Conservation (phyloP, 2,329 filamentous ascomycete species). For the Paraconiothyrium brasiliense region DNA sequence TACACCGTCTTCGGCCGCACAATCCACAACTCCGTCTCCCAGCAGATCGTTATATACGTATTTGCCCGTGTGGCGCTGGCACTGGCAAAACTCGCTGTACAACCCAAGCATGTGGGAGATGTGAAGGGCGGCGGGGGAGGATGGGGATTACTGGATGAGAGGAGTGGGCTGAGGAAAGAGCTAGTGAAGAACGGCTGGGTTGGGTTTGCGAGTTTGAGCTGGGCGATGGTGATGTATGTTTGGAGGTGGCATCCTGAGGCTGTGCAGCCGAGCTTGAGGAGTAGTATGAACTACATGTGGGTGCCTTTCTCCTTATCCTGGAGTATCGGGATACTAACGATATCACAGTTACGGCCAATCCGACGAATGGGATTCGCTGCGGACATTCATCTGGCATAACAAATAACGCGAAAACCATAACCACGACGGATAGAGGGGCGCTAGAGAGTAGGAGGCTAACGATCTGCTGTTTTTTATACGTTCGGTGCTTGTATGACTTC, state of each 20-base stretch:
- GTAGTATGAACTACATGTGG: conserved; percentile 98
- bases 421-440: not conserved
- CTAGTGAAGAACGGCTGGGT: conserved; percentile 79
- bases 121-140: conserved; percentile 40
- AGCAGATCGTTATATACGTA: conserved; percentile 98
- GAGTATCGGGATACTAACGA: conserved; percentile 26
- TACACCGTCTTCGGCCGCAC: conserved; percentile 92
- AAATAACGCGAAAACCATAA: conserved; percentile 53
- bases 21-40: conserved; percentile 80
- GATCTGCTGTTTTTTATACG: not conserved
- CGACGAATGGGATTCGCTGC: conserved; percentile 86
- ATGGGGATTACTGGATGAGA: conserved; percentile 51
- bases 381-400: conserved; percentile 89
- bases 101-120: conserved; percentile 59
- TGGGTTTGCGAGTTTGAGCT: conserved; percentile 87
- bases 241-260: conserved; percentile 93
- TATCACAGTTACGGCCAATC: conserved; percentile 74
- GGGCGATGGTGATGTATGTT: conserved; percentile 94
- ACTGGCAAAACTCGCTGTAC: conserved; percentile 82
- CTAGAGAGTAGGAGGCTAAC: not conserved
- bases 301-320: conserved; percentile 41
- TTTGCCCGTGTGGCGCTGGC: conserved; percentile 91
- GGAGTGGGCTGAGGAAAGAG: conserved; percentile 42
- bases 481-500: conserved; percentile 9
- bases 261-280: conserved; percentile 88